Base-by-base conservation (phyloP, 2,329 filamentous ascomycete species). In the Diaporthe sp. region DNA sequence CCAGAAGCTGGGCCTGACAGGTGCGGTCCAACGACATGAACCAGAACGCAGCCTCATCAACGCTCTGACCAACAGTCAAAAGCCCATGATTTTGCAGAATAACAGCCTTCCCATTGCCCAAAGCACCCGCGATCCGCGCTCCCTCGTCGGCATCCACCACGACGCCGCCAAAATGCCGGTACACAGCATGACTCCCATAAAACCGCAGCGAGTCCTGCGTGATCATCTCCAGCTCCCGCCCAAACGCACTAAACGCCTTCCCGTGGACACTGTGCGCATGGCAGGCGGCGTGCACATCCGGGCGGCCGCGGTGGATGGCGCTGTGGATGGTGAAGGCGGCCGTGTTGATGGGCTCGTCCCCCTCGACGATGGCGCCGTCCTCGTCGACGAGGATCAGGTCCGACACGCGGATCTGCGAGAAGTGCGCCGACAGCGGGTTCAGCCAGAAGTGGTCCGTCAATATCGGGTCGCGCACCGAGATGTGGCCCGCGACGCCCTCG, bases 41-140 rank as follows among this genome's bases (percentile, higher is more conserved):
- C 73, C 94, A 82, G 81, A 91, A 94, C 0, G 92, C 92, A 0
- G 93, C 93, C 82, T 95, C 93, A 78, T 95, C 93, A 2, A 95
- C 93, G 0, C 92, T 95, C 5, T 82, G 79, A 0, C 93, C 93
- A 0, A 94, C 92, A 0, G 92, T 94, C 68, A 95, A 79, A 17
- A 95, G 83, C 0, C 93, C 93, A 79, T 95, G 93, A 80, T 95
- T 95, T 74, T 91, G 86, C 62, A 95, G 83, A 46, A 94, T 92
- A 78, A 91, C 86, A 1, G 88, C 92, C 81, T 89, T 93, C 76
- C 89, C 89, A 0, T 85, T 77, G 0, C 93, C 93, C 7, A 95
- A 84, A 0, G 92, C 90, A 4, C 84, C 84, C 0, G 93, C 93
- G 62, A 95, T 90, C 28, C 88, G 85, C 68, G 88, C 83, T 0